A percentile compares a stretch with the other conserved stretches of the same genome.
Conservation (phyloP, 345 rosid species). For the Mallotus nudiflorus region DNA sequence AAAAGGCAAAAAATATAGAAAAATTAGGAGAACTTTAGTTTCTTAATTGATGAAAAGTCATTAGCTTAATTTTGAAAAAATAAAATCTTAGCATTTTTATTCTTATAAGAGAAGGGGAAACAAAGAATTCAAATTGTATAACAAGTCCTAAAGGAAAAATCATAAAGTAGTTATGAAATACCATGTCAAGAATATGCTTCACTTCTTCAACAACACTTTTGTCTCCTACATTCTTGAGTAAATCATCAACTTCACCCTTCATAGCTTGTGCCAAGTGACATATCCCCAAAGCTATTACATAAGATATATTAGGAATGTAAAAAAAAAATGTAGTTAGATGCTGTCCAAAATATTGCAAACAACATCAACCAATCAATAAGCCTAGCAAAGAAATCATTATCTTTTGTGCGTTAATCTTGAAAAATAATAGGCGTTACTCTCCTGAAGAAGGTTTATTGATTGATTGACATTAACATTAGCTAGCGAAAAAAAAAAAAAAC, state of each 20-base stretch:
- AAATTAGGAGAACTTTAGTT: not conserved
- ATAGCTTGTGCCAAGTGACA: conserved; percentile 61
- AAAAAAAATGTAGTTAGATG: not conserved
- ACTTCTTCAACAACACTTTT: conserved; percentile 61
- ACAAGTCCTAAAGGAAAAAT: not conserved
- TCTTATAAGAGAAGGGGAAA: not conserved
- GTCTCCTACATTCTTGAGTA: conserved; percentile 63
- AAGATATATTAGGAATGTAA: not conserved
- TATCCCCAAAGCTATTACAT: conserved; percentile 45
- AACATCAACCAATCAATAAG: not conserved
- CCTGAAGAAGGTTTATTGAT: no score
- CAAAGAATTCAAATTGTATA: not conserved
- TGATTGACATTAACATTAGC: no score
- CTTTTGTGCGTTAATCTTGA: no score
- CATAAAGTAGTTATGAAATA: conserved; percentile 22
- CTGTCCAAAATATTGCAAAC: not conserved
- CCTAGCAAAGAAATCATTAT: no score
- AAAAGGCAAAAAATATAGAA: not conserved
- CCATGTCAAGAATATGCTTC: conserved; percentile 77
- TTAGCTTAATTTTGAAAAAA: not conserved
- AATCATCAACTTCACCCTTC: conserved; percentile 56
- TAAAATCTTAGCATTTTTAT: not conserved
- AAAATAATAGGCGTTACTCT: no score
- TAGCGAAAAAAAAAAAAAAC: not conserved
- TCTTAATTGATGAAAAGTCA: not conserved